phyloP scores from a whole-genome alignment of 2,329 filamentous ascomycete genomes.

The Xylaria sp. region DNA sequence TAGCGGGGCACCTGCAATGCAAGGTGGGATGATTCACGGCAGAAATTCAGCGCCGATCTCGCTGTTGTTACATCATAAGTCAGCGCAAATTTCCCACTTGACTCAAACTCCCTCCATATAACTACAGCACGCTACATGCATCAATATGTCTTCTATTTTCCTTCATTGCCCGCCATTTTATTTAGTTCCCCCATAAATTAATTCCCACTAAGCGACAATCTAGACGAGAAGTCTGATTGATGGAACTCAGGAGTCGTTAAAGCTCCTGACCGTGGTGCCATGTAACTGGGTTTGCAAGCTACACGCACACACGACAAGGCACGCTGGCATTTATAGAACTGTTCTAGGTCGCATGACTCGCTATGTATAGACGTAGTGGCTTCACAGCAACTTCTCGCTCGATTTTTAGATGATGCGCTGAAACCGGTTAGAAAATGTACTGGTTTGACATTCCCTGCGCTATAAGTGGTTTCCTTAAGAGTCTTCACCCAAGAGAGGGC shows the following conservation, averaged over 20 bases:
- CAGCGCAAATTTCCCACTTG: too few relatives aligned
- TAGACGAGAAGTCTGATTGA: too few relatives aligned
- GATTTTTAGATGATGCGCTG: not conserved
- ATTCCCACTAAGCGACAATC: not conserved
- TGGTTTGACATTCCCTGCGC: not conserved
- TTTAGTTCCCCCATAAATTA: too few relatives aligned
- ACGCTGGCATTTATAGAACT: not conserved
- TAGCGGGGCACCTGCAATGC: constrained; percentile 24
- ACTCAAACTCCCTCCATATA: too few relatives aligned
- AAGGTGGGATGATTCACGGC: constrained; percentile 28
- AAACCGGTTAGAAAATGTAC: not conserved
- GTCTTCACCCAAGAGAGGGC: not conserved
- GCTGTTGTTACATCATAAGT: not conserved
- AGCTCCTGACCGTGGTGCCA: not conserved
- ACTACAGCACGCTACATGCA: too few relatives aligned
- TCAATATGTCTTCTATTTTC: too few relatives aligned
- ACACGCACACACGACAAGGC: not conserved
- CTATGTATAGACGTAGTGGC: not conserved
- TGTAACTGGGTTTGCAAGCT: not conserved
- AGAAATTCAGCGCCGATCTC: constrained; percentile 28
- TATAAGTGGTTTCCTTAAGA: not conserved
- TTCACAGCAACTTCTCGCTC: not conserved
- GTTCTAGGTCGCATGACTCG: not conserved
- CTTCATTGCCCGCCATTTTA: too few relatives aligned
- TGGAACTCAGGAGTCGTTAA: too few relatives aligned